Conservation (phyloP, 805 yeast genomes). For the Yarrowia alimentaria region DNA sequence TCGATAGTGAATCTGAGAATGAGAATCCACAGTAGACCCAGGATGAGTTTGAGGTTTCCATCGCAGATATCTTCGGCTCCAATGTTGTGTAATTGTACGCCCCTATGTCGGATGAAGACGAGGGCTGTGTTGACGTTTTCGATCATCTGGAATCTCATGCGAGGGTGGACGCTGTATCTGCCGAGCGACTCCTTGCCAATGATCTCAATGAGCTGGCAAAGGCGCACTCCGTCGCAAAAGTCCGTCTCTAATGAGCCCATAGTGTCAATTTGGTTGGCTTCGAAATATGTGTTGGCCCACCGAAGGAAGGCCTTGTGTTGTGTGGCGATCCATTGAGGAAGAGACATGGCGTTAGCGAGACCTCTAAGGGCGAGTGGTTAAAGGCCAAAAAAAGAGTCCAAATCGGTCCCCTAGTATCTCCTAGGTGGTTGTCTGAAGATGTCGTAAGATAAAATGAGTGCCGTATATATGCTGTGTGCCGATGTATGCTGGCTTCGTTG, state of each 20-base stretch:
- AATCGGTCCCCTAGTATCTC: too few species aligned
- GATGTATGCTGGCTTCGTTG: too few species aligned
- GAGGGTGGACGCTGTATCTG: constrained; percentile 38
- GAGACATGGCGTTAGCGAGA: constrained; percentile 16
- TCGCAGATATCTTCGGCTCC: constrained; percentile 85
- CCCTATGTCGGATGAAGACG: constrained; percentile 40
- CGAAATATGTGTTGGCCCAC: constrained; percentile 43
- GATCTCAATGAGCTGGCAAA: constrained; percentile 42
- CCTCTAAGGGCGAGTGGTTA: too few species aligned
- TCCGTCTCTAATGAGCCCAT: constrained; percentile 37
- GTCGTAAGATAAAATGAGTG: too few species aligned
- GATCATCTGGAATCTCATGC: constrained; percentile 41
- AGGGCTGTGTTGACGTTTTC: constrained; percentile 43
- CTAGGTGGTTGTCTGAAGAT: too few species aligned
- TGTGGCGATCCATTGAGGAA: constrained; percentile 44
- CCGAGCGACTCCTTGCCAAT: constrained; percentile 42
- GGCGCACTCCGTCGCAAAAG: constrained; percentile 40
- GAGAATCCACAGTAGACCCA: constrained; percentile 80
- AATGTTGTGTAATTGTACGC: constrained; percentile 41
- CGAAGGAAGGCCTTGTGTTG: constrained; percentile 43
- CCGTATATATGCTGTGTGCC: too few species aligned
- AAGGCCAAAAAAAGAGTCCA: too few species aligned
- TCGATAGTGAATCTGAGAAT: constrained; percentile 43
- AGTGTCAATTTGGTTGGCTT: constrained; percentile 34
- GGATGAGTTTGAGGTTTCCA: constrained; percentile 86